phyloP scores from a whole-genome alignment of 2,329 filamentous ascomycete genomes.

The Trichoderma sp. region DNA sequence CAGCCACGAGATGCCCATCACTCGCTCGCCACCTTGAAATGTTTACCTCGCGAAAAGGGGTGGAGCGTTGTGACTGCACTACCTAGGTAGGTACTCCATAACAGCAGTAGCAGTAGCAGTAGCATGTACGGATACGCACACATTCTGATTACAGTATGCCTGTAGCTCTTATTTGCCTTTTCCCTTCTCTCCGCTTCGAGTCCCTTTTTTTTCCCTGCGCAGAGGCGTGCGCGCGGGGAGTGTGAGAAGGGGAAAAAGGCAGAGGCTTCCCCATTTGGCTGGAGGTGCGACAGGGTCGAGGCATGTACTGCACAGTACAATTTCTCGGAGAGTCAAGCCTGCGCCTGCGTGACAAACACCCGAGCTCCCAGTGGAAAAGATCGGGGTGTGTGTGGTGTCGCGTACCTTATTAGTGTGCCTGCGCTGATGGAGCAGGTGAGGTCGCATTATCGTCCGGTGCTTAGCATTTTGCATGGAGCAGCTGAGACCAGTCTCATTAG shows the following conservation, averaged over 20 bases:
- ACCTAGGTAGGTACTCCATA: not conserved
- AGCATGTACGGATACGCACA: not conserved
- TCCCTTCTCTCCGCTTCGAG: not conserved
- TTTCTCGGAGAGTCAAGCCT: not conserved
- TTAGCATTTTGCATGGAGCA: not conserved
- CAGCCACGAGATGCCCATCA: not conserved
- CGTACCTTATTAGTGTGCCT: not conserved
- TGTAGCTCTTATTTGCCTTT: not conserved
- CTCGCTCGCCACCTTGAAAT: not conserved
- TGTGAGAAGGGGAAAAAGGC: not conserved
- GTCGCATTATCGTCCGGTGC: not conserved
- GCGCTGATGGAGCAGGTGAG: not conserved
- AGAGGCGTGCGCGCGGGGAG: constrained; percentile 19
- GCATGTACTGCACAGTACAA: constrained; percentile 21
- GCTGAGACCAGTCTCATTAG: not conserved
- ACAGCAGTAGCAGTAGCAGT: not conserved
- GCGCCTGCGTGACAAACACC: constrained; percentile 10
- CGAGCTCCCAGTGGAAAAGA: constrained; percentile 10
- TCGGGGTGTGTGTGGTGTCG: constrained; percentile 4
- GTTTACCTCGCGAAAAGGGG: constrained; percentile 20
- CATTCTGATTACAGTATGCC: not conserved
- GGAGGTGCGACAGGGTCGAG: constrained; percentile 11
- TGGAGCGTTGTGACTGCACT: constrained; percentile 7
- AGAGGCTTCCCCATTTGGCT: constrained; percentile 4
- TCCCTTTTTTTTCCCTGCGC: not conserved